phyloP scores from a whole-genome alignment of 2,329 filamentous ascomycete genomes.

The Sporothrix luriei region DNA sequence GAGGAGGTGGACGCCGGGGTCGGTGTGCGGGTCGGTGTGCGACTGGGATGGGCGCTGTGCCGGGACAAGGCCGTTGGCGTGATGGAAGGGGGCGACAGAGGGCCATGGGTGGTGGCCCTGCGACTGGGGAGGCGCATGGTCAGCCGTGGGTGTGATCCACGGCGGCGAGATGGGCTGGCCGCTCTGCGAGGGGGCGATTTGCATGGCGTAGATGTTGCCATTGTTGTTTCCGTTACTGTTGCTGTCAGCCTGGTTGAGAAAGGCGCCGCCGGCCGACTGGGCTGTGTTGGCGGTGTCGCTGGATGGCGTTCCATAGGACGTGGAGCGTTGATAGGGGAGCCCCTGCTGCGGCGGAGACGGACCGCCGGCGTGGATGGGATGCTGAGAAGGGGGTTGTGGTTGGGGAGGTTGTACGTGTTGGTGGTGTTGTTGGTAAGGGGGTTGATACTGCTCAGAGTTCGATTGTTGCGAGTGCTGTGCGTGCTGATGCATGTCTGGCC shows the following conservation, averaged over 20 bases:
- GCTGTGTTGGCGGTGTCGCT: slow-evolving; percentile 6
- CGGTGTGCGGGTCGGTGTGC: background rate
- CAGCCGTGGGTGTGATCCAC: background rate
- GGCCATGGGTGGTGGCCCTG: background rate
- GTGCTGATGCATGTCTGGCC: too few species aligned
- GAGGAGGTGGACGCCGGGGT: background rate
- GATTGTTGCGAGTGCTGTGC: too few species aligned
- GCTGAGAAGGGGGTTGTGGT: background rate
- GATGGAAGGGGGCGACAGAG: background rate
- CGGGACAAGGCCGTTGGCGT: background rate
- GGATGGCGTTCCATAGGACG: background rate
- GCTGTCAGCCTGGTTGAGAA: background rate
- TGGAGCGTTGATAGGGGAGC: background rate
- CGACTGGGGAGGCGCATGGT: background rate
- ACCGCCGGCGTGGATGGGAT: background rate
- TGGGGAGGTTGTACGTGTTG: background rate
- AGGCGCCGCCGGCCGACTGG: background rate
- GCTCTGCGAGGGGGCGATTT: background rate
- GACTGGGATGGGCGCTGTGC: background rate
- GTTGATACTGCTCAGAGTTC: too few species aligned
- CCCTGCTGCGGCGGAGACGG: slow-evolving; percentile 4
- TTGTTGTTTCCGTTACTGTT: slow-evolving; percentile 1
- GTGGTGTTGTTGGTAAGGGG: too few species aligned
- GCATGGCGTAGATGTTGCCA: slow-evolving; percentile 23
- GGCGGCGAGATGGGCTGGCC: slow-evolving; percentile 22